phyloP scores from a whole-genome alignment of 108 stramenopile species.

The Nannochloropsis gaditana region DNA sequence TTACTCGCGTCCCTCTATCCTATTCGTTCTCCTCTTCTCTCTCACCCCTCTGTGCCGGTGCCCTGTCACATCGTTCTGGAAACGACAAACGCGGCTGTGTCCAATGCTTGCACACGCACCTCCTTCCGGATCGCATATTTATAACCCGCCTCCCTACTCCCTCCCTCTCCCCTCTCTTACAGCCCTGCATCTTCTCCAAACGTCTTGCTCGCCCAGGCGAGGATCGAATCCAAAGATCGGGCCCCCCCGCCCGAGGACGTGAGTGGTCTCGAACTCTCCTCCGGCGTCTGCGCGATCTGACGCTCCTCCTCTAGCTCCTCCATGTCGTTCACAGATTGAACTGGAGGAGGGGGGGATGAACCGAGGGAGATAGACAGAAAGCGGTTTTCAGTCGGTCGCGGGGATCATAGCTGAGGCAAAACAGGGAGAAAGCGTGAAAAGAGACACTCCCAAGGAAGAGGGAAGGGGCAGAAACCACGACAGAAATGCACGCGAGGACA shows the following conservation, averaged over 20 bases:
- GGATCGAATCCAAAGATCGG: not conserved
- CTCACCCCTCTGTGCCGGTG: too few relatives aligned
- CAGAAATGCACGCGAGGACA: not conserved
- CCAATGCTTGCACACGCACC: too few relatives aligned
- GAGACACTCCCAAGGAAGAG: too few relatives aligned
- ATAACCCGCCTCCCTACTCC: not conserved
- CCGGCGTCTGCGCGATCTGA: not conserved
- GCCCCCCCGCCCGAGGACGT: not conserved
- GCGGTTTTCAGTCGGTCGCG: not conserved
- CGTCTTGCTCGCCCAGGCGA: not conserved
- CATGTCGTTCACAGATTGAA: slow-evolving; percentile 3
- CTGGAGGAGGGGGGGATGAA: not conserved
- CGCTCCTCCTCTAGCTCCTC: slow-evolving; percentile 14
- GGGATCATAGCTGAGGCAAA: too few relatives aligned
- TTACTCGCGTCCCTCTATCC: too few relatives aligned
- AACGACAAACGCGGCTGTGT: too few relatives aligned
- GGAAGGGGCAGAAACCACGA: not conserved
- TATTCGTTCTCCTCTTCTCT: too few relatives aligned
- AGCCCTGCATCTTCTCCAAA: slow-evolving; percentile 19
- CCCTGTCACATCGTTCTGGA: too few relatives aligned
- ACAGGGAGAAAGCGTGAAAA: too few relatives aligned
- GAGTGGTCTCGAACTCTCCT: slow-evolving; percentile 3
- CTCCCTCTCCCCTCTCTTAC: not conserved
- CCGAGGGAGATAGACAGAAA: not conserved
- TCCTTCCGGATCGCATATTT: not conserved